A percentile compares a stretch with the other conserved stretches of the same genome.
Evolutionary conservation across 352 stramenopile genomes (phyloP).

Genomic region (Phytopythium montanum): DNA sequence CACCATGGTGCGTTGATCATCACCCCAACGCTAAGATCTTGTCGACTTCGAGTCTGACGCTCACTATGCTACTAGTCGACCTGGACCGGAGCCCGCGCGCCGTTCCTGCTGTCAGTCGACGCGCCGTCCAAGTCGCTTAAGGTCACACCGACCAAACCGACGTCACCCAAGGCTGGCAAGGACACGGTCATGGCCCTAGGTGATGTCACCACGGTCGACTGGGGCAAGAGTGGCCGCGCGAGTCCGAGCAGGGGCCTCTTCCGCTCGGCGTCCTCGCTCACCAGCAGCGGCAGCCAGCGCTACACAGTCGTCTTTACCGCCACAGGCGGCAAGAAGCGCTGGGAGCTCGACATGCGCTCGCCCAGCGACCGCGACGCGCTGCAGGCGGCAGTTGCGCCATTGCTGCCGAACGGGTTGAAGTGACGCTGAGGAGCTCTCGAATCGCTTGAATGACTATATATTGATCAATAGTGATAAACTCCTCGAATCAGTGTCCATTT

Average conservation of each 20-base stretch:
- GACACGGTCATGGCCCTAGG: constrained; percentile 16
- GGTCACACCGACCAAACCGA: constrained; percentile 25
- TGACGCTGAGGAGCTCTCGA: neutral
- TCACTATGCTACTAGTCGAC: constrained; percentile 17
- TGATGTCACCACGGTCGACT: constrained; percentile 40
- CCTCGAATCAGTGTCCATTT: neutral
- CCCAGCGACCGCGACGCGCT: constrained; percentile 31
- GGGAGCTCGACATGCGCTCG: constrained; percentile 47
- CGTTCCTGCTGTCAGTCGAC: constrained; percentile 36
- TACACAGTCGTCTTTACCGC: constrained; percentile 20
- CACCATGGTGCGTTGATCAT: constrained; percentile 32
- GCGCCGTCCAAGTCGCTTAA: constrained; percentile 13
- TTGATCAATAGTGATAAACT: neutral
- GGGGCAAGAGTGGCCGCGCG: constrained; percentile 6
- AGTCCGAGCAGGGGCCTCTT: constrained; percentile 20
- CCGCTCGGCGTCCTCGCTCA: constrained; percentile 23
- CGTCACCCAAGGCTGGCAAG: constrained; percentile 28
- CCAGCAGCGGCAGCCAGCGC: constrained; percentile 17
- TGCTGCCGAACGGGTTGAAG: constrained; percentile 13
- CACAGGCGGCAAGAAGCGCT: constrained; percentile 19
- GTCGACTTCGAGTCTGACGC: neutral
- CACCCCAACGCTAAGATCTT: no score
- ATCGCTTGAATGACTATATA: neutral
- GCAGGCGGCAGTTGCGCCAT: constrained; percentile 4
- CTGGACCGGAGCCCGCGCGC: constrained; percentile 39